These are phyloP conservation scores for Trichosporon coremiiforme DNA, from an alignment of 1,284 basidiomycete genomes.

Conservation along the genomic window DNA sequence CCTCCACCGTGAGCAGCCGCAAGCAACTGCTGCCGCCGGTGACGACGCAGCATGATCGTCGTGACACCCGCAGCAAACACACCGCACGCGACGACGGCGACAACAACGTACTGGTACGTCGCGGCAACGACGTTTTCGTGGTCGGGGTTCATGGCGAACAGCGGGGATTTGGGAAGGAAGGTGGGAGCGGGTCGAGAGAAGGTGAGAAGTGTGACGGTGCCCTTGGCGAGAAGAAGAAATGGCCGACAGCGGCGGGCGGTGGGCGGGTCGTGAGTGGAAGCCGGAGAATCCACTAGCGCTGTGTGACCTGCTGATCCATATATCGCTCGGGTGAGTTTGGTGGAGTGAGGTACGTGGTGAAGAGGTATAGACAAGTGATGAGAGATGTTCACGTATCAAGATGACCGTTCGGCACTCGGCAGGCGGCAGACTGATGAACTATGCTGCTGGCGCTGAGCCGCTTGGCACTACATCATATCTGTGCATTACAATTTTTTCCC, in stretches of 20 bases:
- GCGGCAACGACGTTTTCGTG: constrained; percentile 14
- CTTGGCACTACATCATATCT: not conserved
- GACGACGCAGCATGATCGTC: constrained; percentile 34
- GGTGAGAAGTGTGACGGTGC: not conserved
- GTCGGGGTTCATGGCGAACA: constrained; percentile 13
- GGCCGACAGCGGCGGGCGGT: not conserved
- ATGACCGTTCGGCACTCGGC: not conserved
- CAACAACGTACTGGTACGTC: constrained; percentile 40
- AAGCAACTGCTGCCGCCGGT: constrained; percentile 23
- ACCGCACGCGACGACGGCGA: constrained; percentile 39
- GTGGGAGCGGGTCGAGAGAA: not conserved
- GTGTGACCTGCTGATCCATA: not conserved
- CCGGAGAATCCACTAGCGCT: not conserved
- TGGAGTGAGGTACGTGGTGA: not conserved
- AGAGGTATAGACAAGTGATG: not conserved
- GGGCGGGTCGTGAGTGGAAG: not conserved
- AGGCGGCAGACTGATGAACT: constrained; percentile 5
- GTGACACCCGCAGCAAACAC: constrained; percentile 35
- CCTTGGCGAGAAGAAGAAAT: not conserved
- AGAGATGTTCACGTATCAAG: not conserved
- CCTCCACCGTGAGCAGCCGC: constrained; percentile 13
- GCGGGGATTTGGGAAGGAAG: not conserved
- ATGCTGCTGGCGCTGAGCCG: not conserved
- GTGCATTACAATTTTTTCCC: not conserved
- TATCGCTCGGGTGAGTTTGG: not conserved